Evolutionary conservation across 352 stramenopile species (phyloP).

Genomic region (Globisporangium viniferum): DNA sequence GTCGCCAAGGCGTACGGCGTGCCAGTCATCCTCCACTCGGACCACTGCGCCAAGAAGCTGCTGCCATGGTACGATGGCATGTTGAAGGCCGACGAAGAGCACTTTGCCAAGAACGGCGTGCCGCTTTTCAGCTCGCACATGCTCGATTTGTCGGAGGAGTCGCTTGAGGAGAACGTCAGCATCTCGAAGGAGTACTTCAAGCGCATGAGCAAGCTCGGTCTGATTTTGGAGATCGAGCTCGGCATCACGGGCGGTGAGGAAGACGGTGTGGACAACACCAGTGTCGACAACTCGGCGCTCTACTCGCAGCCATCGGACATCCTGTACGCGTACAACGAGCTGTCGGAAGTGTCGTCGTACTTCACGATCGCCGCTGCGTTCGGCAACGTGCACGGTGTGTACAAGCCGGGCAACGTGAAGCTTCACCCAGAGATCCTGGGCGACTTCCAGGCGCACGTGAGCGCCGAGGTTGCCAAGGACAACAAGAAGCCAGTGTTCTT

Average conservation of each 20-base stretch:
- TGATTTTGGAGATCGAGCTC: constrained; percentile 98
- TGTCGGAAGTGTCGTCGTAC: constrained; percentile 87
- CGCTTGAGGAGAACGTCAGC: constrained; percentile 97
- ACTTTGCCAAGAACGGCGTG: constrained; percentile 93
- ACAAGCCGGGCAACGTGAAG: constrained; percentile 98
- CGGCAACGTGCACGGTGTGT: constrained; percentile 98
- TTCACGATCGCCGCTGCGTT: constrained; percentile 97
- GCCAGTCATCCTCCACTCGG: constrained; percentile 97
- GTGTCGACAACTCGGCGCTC: constrained; percentile 93
- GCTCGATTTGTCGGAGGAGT: constrained; percentile 98
- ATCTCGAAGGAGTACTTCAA: constrained; percentile 98
- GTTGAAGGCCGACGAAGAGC: constrained; percentile 93
- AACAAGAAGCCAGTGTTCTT: constrained; percentile 97
- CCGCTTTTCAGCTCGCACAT: constrained; percentile 98
- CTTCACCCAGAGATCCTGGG: constrained; percentile 97
- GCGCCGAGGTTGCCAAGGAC: constrained; percentile 58
- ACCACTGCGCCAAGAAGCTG: constrained; percentile 98
- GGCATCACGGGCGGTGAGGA: constrained; percentile 98
- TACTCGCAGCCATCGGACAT: constrained; percentile 94
- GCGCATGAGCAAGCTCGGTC: constrained; percentile 94
- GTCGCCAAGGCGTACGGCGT: constrained; percentile 97
- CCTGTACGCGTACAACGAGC: constrained; percentile 94
- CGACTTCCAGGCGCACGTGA: constrained; percentile 93
- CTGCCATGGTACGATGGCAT: constrained; percentile 98
- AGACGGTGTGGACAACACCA: constrained; percentile 98